A percentile compares a stretch with the other conserved stretches of the same genome.
Evolutionary conservation across 225 moss, liverwort and hornwort genomes (phyloP).

Genomic region (Polytrichum formosum): DNA sequence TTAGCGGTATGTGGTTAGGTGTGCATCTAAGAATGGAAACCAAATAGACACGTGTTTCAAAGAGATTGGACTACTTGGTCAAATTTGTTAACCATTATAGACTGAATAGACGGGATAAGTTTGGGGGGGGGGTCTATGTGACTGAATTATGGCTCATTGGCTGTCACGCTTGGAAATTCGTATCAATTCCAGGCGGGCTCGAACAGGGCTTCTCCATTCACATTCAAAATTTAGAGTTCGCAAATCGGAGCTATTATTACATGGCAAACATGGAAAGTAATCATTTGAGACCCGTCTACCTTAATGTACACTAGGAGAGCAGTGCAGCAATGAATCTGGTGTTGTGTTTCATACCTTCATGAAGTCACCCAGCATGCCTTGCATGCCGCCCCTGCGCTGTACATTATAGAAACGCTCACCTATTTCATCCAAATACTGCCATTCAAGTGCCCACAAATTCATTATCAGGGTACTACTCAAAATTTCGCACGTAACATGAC

Average conservation of each 20-base stretch:
- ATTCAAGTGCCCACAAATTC: not conserved
- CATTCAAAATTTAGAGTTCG: not conserved
- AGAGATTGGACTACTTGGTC: too few species aligned
- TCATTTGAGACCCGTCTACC: too few species aligned
- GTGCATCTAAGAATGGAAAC: too few species aligned
- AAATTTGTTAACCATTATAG: too few species aligned
- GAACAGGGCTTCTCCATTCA: not conserved
- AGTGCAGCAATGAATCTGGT: not conserved
- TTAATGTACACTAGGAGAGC: not conserved
- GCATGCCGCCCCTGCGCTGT: conserved; percentile 74
- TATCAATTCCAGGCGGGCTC: too few species aligned
- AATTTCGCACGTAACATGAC: too few species aligned
- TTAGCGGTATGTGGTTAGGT: too few species aligned
- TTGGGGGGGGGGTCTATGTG: too few species aligned
- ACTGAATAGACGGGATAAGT: too few species aligned
- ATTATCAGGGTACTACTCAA: not conserved
- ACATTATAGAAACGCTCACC: conserved; percentile 87
- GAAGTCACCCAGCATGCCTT: conserved; percentile 95
- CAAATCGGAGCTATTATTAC: not conserved
- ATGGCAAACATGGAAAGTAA: not conserved
- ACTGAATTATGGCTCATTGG: too few species aligned
- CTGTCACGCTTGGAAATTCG: too few species aligned
- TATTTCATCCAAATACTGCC: conserved; percentile 86
- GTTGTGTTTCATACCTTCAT: conserved; percentile 64
- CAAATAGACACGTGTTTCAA: too few species aligned